Conservation (phyloP, 495 filamentous ascomycete species). For the Penicillium canescens region DNA sequence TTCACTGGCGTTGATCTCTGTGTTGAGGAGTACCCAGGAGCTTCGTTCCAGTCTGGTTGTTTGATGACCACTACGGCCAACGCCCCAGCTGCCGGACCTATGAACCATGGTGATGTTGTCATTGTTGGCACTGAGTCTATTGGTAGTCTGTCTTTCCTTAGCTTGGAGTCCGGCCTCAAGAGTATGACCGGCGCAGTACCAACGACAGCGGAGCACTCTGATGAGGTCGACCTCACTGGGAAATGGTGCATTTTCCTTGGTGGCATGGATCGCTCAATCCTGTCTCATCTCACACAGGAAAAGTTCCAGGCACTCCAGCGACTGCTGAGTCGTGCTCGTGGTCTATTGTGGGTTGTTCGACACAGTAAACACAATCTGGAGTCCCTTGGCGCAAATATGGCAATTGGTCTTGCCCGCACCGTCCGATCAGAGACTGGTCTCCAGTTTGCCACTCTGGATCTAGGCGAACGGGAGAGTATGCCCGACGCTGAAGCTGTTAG, state of each 20-base stretch:
- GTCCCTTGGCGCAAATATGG: slow-evolving; percentile 27
- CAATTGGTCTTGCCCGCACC: slow-evolving; percentile 31
- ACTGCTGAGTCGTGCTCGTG: slow-evolving; percentile 21
- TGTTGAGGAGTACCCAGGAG: slow-evolving; percentile 24
- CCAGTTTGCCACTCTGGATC: slow-evolving; percentile 29
- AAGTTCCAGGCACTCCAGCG: slow-evolving; percentile 28
- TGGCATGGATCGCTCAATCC: slow-evolving; percentile 21
- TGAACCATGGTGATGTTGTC: slow-evolving; percentile 21
- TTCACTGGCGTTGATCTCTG: slow-evolving; percentile 27
- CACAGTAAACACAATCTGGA: slow-evolving; percentile 14
- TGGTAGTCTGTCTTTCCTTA: slow-evolving; percentile 11
- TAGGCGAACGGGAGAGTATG: slow-evolving; percentile 22
- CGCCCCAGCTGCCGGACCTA: slow-evolving; percentile 1
- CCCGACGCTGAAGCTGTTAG: slow-evolving; percentile 9
- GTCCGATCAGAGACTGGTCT: slow-evolving; percentile 33
- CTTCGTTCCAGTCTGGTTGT: slow-evolving; percentile 21
- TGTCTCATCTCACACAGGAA: slow-evolving; percentile 21
- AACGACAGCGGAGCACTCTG: slow-evolving; percentile 1
- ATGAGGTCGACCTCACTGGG: slow-evolving; percentile 16
- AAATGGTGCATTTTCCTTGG: slow-evolving; percentile 38
- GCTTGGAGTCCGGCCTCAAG: slow-evolving; percentile 12
- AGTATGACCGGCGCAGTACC: slow-evolving; percentile 13
- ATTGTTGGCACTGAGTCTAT: slow-evolving; percentile 17
- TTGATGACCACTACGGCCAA: slow-evolving; percentile 27
- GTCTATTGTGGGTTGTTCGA: slow-evolving; percentile 30